Conservation (phyloP, 1,284 basidiomycete genomes). For the Kwoniella shivajii region DNA sequence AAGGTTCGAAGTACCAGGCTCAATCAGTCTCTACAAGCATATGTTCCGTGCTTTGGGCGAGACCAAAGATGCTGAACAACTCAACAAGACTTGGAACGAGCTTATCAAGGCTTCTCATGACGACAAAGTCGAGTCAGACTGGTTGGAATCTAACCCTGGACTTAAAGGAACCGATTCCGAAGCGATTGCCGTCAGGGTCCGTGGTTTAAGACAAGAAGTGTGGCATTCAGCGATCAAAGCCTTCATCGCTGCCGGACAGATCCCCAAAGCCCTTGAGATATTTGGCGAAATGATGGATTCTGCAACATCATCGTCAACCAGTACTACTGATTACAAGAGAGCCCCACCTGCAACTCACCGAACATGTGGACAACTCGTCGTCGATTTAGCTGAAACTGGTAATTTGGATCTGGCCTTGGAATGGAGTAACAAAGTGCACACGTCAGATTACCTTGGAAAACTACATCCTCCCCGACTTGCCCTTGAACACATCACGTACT, state of each 20-base stretch:
- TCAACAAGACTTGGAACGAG: conserved; percentile 68
- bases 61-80: conserved; percentile 62
- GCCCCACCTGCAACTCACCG: conserved; percentile 62
- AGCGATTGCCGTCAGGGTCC: background rate
- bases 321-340: conserved; percentile 58
- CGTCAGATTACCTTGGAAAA: conserved; percentile 5
- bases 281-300: conserved; percentile 72
- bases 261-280: conserved; percentile 67
- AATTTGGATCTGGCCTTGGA: conserved; percentile 66
- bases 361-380: conserved; percentile 64
- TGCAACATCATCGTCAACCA: conserved; percentile 24
- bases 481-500: conserved; percentile 10
- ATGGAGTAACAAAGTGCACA: conserved; percentile 63
- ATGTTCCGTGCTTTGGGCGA: conserved; percentile 67
- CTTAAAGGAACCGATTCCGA: background rate
- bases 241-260: conserved; percentile 68
- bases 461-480: conserved; percentile 6
- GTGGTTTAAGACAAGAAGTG: conserved; percentile 35
- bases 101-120: conserved; percentile 58
- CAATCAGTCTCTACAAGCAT: conserved; percentile 57
- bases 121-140: conserved; percentile 1
- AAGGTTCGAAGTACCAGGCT: conserved; percentile 43
- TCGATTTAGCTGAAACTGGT: conserved; percentile 65
- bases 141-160: conserved; percentile 5
- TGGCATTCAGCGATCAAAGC: conserved; percentile 66